Evolutionary conservation across 148 eudicot genomes (phyloP), one percentile per base, ranked within the genome.

Genomic region (Bassia scoparia): DNA sequence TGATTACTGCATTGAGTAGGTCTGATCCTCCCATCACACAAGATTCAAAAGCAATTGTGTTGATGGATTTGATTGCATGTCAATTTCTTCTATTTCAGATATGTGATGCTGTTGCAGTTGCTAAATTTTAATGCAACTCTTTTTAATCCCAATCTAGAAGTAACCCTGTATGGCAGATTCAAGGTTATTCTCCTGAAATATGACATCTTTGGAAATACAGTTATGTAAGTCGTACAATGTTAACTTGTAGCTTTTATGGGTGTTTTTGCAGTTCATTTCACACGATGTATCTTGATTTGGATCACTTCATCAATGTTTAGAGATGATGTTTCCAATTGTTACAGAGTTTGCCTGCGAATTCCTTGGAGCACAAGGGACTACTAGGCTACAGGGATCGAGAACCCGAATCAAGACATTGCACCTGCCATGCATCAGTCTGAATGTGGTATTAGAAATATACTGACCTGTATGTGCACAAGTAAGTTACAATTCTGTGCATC

Each of bases 351-450:
- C 99, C 48, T 69, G 61, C n/a, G 85, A 89, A 70, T 95, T 76
- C 73, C 86, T 74, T 95, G 99, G 99, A 95, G 99, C 83, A 88
- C 92, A 26, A 85, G 99, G 80, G 97, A 95, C 70, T 95, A 89
- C 77, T 95, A 95, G 81, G 90, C 81, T 53, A 87, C 97, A 61
- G 97, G 90, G 56, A 95, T 95, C 89, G 99, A 72, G 90, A 67
- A 91, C 92, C 53, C 88, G 99, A 82, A 84, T 95, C 16, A 95
- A 95, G 81, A 85, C 94, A n/a, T n/a, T 68, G 99, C 99, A 29
- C 99, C 99, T 74, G 86, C 63, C 99, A 90, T 84, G 96, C 99
- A 59, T 88, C 96, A 31, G 88, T n/a, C 97, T 65, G 76, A 83
- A n/a, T n/a, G 61, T 95, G 99, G 99, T 95, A 91, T 71, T 89